Conservation (phyloP, 768 basidiomycete species). For the Termitomyces sp. region DNA sequence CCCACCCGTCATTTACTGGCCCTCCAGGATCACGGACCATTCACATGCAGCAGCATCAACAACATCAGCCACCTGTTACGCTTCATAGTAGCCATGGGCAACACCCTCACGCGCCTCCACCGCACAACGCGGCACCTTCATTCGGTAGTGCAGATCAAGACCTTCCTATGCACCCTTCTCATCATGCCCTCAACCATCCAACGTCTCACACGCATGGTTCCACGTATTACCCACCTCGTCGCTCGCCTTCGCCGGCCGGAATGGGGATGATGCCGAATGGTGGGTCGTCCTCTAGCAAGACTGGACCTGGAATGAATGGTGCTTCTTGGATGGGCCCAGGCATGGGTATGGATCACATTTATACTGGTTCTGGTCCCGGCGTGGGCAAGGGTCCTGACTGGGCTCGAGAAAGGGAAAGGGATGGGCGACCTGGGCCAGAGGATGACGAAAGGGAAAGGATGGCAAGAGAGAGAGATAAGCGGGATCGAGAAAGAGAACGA, state of each 20-base stretch:
- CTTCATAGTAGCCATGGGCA: constrained; percentile 2
- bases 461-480: constrained; percentile 27
- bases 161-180: constrained; percentile 3
- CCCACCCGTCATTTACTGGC: constrained; percentile 8
- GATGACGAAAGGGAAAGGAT: constrained; percentile 19
- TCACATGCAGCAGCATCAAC: constrained; percentile 13
- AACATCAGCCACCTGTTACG: constrained; percentile 8
- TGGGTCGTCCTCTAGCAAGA: constrained; percentile 20
- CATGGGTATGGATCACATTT: constrained; percentile 21
- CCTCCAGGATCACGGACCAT: constrained; percentile 13
- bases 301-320: constrained; percentile 19
- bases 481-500: constrained; percentile 15
- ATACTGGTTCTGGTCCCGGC: constrained; percentile 10
- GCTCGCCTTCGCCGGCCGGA: constrained; percentile 30
- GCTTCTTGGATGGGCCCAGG: constrained; percentile 27
- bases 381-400: constrained; percentile 14
- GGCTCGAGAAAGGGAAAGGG: constrained; percentile 12
- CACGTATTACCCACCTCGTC: constrained; percentile 14
- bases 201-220: constrained; percentile 7
- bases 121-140: constrained; percentile 18
- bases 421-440: constrained; percentile 12
- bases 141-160: constrained; percentile 10
- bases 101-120: constrained; percentile 5
- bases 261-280: constrained; percentile 17
- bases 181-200: constrained; percentile 8